These are phyloP conservation scores for Bipolaris victoriae DNA, from an alignment of 2,329 filamentous ascomycete genomes.

Conservation along the genomic window DNA sequence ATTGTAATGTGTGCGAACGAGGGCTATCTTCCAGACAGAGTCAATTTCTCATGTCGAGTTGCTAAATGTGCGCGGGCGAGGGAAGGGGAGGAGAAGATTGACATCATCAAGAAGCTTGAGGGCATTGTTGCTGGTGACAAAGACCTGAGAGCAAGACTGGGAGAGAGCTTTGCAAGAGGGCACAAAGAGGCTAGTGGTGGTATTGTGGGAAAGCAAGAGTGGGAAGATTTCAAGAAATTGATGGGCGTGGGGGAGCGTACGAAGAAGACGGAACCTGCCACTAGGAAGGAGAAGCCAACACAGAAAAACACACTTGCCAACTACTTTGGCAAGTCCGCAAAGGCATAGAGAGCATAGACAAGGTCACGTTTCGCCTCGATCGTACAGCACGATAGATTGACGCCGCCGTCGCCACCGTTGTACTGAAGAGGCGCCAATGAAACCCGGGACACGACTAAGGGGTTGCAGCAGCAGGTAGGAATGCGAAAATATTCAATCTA, in stretches of 20 bases:
- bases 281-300: constrained; percentile 38
- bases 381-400: not conserved
- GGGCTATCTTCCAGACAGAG: constrained; percentile 66
- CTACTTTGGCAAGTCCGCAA: constrained; percentile 36
- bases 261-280: constrained; percentile 45
- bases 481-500: constrained; percentile 16
- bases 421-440: constrained; percentile 12
- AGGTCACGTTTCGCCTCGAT: not conserved
- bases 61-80: constrained; percentile 61
- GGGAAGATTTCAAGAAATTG: constrained; percentile 67
- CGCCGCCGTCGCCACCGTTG: not conserved
- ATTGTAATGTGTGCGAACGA: constrained; percentile 71
- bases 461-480: not conserved
- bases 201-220: constrained; percentile 65
- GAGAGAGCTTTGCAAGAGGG: constrained; percentile 68
- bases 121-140: constrained; percentile 54
- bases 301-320: constrained; percentile 46
- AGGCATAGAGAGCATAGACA: constrained; percentile 3
- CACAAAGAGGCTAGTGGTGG: constrained; percentile 73
- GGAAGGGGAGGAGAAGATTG: constrained; percentile 59
- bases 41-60: constrained; percentile 72
- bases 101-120: constrained; percentile 66
- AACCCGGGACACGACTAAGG: constrained; percentile 5
- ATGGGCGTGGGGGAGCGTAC: constrained; percentile 65
- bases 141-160: constrained; percentile 58